Evolutionary conservation across 2,329 filamentous ascomycete species (phyloP).

Genomic region (Chaetomium sp.): DNA sequence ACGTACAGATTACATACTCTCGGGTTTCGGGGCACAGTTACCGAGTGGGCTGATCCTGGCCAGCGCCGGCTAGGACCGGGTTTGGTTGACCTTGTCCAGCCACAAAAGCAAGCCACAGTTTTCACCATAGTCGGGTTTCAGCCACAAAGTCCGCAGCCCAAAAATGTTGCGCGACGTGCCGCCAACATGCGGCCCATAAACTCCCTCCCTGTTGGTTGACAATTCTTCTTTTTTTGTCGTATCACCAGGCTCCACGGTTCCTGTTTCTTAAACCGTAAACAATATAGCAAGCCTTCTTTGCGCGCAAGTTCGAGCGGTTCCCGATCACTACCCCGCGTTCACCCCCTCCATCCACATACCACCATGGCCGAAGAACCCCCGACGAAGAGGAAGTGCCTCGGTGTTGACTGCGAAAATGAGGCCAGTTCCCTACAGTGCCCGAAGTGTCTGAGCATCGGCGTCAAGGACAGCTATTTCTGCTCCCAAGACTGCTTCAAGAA

Average conservation of each 20-base stretch:
- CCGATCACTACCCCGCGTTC: slow-evolving; percentile 13
- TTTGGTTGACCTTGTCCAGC: not conserved
- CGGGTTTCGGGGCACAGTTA: not conserved
- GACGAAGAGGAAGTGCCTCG: slow-evolving; percentile 71
- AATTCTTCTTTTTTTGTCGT: too few relatives aligned
- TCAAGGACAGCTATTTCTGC: slow-evolving; percentile 92
- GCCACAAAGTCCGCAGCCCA: slow-evolving; percentile 22
- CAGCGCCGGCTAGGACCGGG: slow-evolving; percentile 26
- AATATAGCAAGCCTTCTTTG: not conserved
- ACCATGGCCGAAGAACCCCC: slow-evolving; percentile 54
- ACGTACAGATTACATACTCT: too few relatives aligned
- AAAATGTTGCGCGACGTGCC: slow-evolving; percentile 17
- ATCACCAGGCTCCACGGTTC: too few relatives aligned
- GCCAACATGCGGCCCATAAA: not conserved
- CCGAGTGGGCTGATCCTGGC: slow-evolving; percentile 10
- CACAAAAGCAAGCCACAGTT: not conserved
- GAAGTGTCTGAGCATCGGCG: slow-evolving; percentile 86
- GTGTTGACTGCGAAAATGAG: slow-evolving; percentile 82
- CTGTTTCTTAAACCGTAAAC: not conserved
- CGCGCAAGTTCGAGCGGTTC: not conserved
- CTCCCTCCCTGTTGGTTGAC: not conserved
- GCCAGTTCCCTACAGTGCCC: slow-evolving; percentile 88
- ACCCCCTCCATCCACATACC: slow-evolving; percentile 32
- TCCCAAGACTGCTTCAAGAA: slow-evolving; percentile 98
- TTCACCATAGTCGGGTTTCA: slow-evolving; percentile 2